Conservation (phyloP, 2,329 filamentous ascomycete genomes). For the Dothiorella sarmentorum region DNA sequence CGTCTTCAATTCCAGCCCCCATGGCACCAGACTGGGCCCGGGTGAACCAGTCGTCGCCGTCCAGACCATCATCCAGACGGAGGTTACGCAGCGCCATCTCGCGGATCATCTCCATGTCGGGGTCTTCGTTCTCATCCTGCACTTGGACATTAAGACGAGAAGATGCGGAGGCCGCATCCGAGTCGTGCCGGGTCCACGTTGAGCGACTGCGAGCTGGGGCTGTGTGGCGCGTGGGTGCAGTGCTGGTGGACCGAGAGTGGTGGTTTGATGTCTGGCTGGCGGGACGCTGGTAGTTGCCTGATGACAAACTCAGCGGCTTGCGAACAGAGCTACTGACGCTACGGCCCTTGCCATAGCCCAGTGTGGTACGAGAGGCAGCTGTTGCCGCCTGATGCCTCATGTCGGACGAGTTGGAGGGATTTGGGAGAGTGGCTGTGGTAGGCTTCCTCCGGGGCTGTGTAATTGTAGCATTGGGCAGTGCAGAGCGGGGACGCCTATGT, state of each 20-base stretch:
- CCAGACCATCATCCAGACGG: neutral
- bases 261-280: slow-evolving; percentile 3
- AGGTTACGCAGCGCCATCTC: slow-evolving; percentile 25
- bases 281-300: slow-evolving; percentile 24
- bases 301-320: slow-evolving; percentile 26
- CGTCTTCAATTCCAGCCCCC: slow-evolving; percentile 22
- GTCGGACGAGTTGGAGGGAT: slow-evolving; percentile 40
- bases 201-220: slow-evolving; percentile 20
- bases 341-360: slow-evolving; percentile 81
- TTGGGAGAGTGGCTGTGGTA: slow-evolving; percentile 22
- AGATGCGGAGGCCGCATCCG: slow-evolving; percentile 30
- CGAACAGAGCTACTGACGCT: slow-evolving; percentile 41
- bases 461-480: slow-evolving; percentile 38
- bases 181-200: slow-evolving; percentile 34
- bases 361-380: slow-evolving; percentile 71
- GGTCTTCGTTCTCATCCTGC: slow-evolving; percentile 23
- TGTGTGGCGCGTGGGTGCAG: neutral
- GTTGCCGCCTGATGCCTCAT: slow-evolving; percentile 60
- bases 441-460: slow-evolving; percentile 33
- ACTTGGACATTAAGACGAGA: slow-evolving; percentile 25
- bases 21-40: neutral
- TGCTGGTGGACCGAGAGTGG: neutral
- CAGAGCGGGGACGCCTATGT: slow-evolving; percentile 19
- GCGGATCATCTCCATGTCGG: slow-evolving; percentile 33
- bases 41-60: slow-evolving; percentile 6